Conservation (phyloP, 1,284 basidiomycete genomes). For the Boletus sp. region DNA sequence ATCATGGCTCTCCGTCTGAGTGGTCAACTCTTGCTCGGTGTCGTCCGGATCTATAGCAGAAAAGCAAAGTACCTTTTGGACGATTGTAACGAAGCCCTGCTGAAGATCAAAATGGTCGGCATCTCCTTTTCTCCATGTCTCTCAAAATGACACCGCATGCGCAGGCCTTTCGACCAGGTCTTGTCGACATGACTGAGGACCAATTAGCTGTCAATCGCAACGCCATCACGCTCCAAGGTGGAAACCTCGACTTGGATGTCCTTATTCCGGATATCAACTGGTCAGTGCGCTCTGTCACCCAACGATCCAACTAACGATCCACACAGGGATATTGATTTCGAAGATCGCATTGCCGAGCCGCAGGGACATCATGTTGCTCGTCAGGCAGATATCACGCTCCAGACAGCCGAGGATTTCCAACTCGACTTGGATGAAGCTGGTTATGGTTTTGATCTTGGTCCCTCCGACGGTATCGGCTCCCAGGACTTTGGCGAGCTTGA, state of each 20-base stretch:
- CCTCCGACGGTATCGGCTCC: slow-evolving; percentile 78
- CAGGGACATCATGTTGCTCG: slow-evolving; percentile 78
- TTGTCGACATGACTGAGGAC: slow-evolving; percentile 93
- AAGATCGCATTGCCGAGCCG: slow-evolving; percentile 60
- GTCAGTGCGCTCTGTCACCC: slow-evolving; percentile 35
- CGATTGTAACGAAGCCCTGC: slow-evolving; percentile 93
- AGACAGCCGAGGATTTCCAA: slow-evolving; percentile 62
- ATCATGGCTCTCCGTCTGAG: slow-evolving; percentile 91
- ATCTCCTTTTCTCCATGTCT: not conserved
- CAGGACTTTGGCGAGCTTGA: slow-evolving; percentile 77
- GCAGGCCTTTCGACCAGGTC: slow-evolving; percentile 89
- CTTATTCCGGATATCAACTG: slow-evolving; percentile 81
- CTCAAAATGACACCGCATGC: slow-evolving; percentile 5
- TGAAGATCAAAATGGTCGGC: slow-evolving; percentile 90
- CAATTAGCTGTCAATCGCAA: slow-evolving; percentile 85
- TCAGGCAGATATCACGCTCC: slow-evolving; percentile 79
- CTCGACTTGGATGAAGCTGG: slow-evolving; percentile 57
- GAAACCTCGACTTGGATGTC: slow-evolving; percentile 71
- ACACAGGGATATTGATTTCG: slow-evolving; percentile 70
- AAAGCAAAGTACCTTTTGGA: slow-evolving; percentile 97
- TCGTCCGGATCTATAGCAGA: slow-evolving; percentile 94
- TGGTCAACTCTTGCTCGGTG: slow-evolving; percentile 92
- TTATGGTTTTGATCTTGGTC: slow-evolving; percentile 66
- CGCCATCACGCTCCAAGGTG: slow-evolving; percentile 78
- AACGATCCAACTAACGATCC: slow-evolving; percentile 2